A percentile compares a stretch with the other conserved stretches of the same genome.
These are phyloP conservation scores for Trypanosoma mega DNA, from an alignment of 208 protist species.

Conservation along the genomic window DNA sequence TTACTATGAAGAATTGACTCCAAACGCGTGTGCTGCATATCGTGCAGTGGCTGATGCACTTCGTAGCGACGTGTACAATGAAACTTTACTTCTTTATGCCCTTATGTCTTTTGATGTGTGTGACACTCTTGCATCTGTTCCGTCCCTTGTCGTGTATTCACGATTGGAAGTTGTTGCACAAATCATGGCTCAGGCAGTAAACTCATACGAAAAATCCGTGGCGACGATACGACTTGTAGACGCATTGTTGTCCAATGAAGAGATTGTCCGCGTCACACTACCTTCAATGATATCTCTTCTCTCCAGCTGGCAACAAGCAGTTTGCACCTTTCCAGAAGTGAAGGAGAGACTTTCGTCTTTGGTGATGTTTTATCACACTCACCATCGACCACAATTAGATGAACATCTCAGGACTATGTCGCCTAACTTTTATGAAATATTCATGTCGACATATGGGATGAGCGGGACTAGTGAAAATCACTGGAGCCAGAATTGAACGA, in stretches of 20 bases:
- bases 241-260: constrained; percentile 37
- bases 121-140: constrained; percentile 29
- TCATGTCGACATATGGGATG: constrained; percentile 26
- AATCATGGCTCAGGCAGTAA: constrained; percentile 60
- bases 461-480: background rate
- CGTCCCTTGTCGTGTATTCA: constrained; percentile 33
- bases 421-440: constrained; percentile 32
- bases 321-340: constrained; percentile 44
- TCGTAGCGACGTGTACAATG: constrained; percentile 70
- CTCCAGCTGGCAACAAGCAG: constrained; percentile 71
- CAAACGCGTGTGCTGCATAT: constrained; percentile 25
- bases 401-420: constrained; percentile 22
- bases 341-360: constrained; percentile 34
- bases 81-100: constrained; percentile 56
- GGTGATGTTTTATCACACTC: constrained; percentile 25
- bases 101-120: constrained; percentile 77
- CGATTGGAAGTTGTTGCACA: constrained; percentile 45
- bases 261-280: constrained; percentile 33
- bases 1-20: constrained; percentile 24
- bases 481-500: background rate
- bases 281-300: constrained; percentile 49
- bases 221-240: constrained; percentile 67
- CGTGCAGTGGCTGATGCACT: constrained; percentile 46
- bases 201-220: constrained; percentile 69
- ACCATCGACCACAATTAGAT: constrained; percentile 23